phyloP scores from a whole-genome alignment of 345 rosid species.

The Erysimum cheiranthoides region DNA sequence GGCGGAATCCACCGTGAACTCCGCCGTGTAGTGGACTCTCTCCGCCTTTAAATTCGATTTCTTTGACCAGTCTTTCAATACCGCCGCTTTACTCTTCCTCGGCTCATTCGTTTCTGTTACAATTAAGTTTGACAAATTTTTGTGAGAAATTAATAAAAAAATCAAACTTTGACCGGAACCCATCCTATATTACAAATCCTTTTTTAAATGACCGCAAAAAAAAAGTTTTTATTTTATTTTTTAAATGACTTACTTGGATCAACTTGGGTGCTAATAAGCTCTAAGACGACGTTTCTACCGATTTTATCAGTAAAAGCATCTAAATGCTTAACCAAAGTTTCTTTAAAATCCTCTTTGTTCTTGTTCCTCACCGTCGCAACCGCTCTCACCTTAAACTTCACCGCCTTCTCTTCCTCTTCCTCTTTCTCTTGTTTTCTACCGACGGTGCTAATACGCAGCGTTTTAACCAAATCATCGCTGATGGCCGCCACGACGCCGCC shows the following conservation, averaged over 20 bases:
- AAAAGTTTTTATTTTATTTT: background rate
- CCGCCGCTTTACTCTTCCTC: conserved; percentile 81
- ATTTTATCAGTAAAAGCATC: conserved; percentile 78
- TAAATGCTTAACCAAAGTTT: conserved; percentile 69
- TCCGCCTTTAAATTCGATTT: conserved; percentile 77
- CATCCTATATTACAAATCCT: background rate
- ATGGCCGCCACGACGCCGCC: conserved; percentile 56
- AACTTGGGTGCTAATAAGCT: conserved; percentile 78
- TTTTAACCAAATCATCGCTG: conserved; percentile 73
- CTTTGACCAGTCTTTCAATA: conserved; percentile 83
- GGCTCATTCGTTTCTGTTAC: conserved; percentile 72
- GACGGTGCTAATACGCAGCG: conserved; percentile 35
- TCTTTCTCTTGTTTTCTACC: conserved; percentile 26
- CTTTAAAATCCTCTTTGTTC: conserved; percentile 80
- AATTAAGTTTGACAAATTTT: conserved; percentile 15
- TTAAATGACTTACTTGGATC: conserved; percentile 80
- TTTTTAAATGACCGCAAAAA: background rate
- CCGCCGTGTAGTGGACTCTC: conserved; percentile 85
- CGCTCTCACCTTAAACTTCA: conserved; percentile 77
- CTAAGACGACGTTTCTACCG: conserved; percentile 83
- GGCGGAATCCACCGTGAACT: conserved; percentile 69
- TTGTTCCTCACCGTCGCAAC: conserved; percentile 78
- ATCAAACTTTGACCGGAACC: conserved; percentile 25
- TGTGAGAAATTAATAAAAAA: background rate
- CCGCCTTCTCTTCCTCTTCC: conserved; percentile 47